Evolutionary conservation across 371 early-diverging fungal genomes (phyloP).

Genomic region (Mucor plumbeus): DNA sequence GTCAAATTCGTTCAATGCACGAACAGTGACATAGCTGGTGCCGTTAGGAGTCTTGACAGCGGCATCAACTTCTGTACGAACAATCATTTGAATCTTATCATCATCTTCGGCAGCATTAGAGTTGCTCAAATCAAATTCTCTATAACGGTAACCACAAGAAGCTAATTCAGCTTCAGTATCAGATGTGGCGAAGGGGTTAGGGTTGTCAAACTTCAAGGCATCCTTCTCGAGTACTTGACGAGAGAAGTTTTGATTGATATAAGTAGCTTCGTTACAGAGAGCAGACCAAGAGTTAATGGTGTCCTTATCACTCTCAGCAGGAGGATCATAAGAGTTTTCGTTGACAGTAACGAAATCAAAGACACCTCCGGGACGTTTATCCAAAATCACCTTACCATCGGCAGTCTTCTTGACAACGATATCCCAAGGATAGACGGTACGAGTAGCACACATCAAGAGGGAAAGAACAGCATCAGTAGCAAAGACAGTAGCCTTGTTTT

Average conservation of each 20-base stretch:
- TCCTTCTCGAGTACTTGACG: conserved; percentile 81
- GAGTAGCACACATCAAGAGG: conserved; percentile 91
- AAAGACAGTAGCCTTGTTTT: conserved; percentile 77
- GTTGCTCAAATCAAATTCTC: conserved; percentile 68
- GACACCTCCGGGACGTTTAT: conserved; percentile 88
- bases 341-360: conserved; percentile 88
- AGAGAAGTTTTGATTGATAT: conserved; percentile 86
- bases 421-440: conserved; percentile 96
- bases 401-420: conserved; percentile 89
- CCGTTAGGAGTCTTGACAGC: conserved; percentile 66
- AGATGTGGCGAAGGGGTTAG: conserved; percentile 78
- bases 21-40: conserved; percentile 69
- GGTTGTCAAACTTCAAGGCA: conserved; percentile 60
- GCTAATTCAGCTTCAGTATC: conserved; percentile 63
- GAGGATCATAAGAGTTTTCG: conserved; percentile 94
- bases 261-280: conserved; percentile 90
- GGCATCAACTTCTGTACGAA: conserved; percentile 92
- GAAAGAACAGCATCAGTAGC: conserved; percentile 92
- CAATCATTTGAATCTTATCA: conserved; percentile 69
- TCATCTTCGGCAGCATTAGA: conserved; percentile 26
- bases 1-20: conserved; percentile 94
- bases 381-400: conserved; percentile 83
- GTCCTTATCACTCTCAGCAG: conserved; percentile 90
- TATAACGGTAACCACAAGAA: conserved; percentile 89
- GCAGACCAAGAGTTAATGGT: conserved; percentile 86